A percentile compares a stretch with the other conserved stretches of the same genome.
Conservation (phyloP, 345 rosid genomes). For the Excoecaria cochinchinensis region DNA sequence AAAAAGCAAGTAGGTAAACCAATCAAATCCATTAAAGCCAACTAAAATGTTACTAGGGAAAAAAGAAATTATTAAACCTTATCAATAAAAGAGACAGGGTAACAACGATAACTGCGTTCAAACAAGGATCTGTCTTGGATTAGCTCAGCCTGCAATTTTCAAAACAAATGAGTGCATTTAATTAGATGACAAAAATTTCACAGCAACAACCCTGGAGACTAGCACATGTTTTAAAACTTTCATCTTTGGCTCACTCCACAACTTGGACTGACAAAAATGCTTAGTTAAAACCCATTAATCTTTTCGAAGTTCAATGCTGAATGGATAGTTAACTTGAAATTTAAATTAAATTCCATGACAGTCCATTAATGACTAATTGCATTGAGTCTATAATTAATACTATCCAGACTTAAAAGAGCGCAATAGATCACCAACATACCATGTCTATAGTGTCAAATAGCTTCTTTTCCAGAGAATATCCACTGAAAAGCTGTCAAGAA, state of each 20-base stretch:
- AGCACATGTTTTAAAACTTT: background rate
- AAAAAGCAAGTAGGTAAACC: background rate
- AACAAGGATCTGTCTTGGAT: slow-evolving; percentile 33
- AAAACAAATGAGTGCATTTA: slow-evolving; percentile 7
- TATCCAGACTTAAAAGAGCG: slow-evolving; percentile 5
- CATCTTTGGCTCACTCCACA: background rate
- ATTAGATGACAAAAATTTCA: background rate
- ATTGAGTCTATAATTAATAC: slow-evolving; percentile 16
- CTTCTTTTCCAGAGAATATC: background rate
- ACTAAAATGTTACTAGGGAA: background rate
- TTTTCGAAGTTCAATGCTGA: background rate
- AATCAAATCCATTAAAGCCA: background rate
- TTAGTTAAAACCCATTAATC: too few species aligned
- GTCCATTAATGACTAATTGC: background rate
- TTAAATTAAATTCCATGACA: background rate
- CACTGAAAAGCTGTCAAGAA: background rate
- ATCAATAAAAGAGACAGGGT: slow-evolving; percentile 61
- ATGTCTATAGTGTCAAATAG: background rate
- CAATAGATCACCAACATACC: slow-evolving; percentile 10
- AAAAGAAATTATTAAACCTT: slow-evolving; percentile 36
- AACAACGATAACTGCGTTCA: slow-evolving; percentile 55
- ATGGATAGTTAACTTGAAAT: background rate
- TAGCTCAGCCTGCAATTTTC: slow-evolving; percentile 34
- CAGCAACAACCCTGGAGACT: background rate
- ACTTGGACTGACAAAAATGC: background rate